Base-by-base conservation (phyloP, 2,329 filamentous ascomycete genomes). In the Tolypocladium cylindrosporum region DNA sequence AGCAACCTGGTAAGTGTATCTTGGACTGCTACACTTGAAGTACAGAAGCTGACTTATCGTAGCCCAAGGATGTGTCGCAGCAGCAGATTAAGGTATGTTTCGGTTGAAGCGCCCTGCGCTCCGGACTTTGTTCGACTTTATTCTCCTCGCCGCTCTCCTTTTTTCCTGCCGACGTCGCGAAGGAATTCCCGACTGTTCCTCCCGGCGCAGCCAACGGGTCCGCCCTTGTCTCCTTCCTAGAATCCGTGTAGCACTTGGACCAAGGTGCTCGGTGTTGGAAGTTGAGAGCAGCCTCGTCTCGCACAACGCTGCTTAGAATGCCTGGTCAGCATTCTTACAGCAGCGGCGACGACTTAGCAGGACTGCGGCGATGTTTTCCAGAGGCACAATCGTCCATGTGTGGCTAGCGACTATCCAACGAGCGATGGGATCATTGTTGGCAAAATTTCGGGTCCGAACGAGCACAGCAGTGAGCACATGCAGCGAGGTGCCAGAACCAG, bases 21-120 rank as follows among this genome's bases (percentile, higher is more conserved):
- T 31, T 19, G 34, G n/a, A 3, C n/a, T 2, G 36, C 54, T 19
- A 37, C 27, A 9, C 10, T 24, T 21, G 16, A 41, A 34, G 24
- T 3, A 43, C 54, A 54, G 3, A 39, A 13, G 43, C 6, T 39
- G 27, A 43, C 13, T n/a, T 40, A 52, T 61, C 52, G 54, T 82
- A 97, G 91, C 94, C 94, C 74, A 87, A 88, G 80, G 94, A 99
- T 86, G 91, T 99, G 76, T 90, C 86, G 78, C 93, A 97, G 84
- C 80, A 79, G 79, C 90, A 95, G 87, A 95, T 99, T 81, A 97
- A 99, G 94, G 94, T 99, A 99, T 95, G 94, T 99, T 91, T 89
- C 91, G 86, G 81, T 84, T 88, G 81, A 87, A 87, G 86, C 84
- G 71, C 75, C 77, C 75, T 71, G 76, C 80, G 85, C 79, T 82